Conservation (phyloP, 2,329 filamentous ascomycete species). For the Penicillium sp. region DNA sequence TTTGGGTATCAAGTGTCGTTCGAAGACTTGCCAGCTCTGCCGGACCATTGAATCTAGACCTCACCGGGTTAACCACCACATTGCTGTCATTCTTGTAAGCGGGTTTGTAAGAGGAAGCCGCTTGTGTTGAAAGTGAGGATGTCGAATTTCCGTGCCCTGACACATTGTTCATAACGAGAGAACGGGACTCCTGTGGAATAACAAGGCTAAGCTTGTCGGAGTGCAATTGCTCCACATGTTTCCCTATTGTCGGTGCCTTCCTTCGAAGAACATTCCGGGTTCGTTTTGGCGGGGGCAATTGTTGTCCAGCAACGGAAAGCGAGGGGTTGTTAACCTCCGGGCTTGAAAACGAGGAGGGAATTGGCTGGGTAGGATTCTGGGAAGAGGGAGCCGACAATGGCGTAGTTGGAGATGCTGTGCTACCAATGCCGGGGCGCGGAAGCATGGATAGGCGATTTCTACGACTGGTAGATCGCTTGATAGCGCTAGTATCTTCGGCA, state of each 20-base stretch:
- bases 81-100: slow-evolving; percentile 15
- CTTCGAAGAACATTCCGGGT: slow-evolving; percentile 43
- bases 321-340: slow-evolving; percentile 16
- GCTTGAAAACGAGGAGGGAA: slow-evolving; percentile 13
- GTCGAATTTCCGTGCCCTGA: slow-evolving; percentile 10
- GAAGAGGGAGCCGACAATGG: slow-evolving; percentile 14
- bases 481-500: slow-evolving; percentile 24
- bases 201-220: slow-evolving; percentile 33
- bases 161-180: slow-evolving; percentile 15
- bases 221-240: slow-evolving; percentile 27
- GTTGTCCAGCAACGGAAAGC: slow-evolving; percentile 12
- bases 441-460: slow-evolving; percentile 30
- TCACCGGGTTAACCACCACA: slow-evolving; percentile 10
- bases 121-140: slow-evolving; percentile 8
- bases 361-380: slow-evolving; percentile 10
- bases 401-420: slow-evolving; percentile 18
- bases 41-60: slow-evolving; percentile 26
- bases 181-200: slow-evolving; percentile 25
- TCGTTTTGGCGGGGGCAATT: slow-evolving; percentile 22
- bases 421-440: slow-evolving; percentile 28
- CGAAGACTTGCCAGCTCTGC: slow-evolving; percentile 41
- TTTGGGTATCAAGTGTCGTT: slow-evolving; percentile 34
- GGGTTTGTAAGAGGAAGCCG: slow-evolving; percentile 15
- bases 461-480: slow-evolving; percentile 21
- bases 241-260: slow-evolving; percentile 43